Base-by-base conservation (phyloP, 192 early-diverging fungal species). In the Umbelopsis sp. region DNA sequence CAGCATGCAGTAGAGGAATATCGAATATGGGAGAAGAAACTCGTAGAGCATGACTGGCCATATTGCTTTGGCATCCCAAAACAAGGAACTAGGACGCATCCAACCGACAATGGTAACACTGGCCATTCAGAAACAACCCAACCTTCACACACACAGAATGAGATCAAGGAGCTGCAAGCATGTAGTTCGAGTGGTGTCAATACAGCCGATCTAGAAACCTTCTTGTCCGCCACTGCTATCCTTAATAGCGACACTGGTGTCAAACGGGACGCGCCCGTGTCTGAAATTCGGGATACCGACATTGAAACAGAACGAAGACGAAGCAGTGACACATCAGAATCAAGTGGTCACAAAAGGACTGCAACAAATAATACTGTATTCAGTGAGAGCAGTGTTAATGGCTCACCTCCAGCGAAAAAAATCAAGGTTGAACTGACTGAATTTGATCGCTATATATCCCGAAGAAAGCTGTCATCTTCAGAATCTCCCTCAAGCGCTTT, bases 1-100 rank as follows among this genome's bases (percentile, higher is more conserved):
- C 86, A 92, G 4, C 88, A 85, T 17, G 93, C 95, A 0, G 62
- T 87, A 31, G 66, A 72, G 16, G 83, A 85, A 25, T 97, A 97
- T 76, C 78, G 88, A 12, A 75, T 80, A 44, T 97, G 96, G 96
- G 85, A 88, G 73, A 80, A 86, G 7, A 79, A 85, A 21, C 75
- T 97, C 65, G 75, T 90, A 17, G 78, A 84, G 43, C 84, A 86
- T 29, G 93, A 97, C 75, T 97, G 94, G 94, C 95, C 92, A 0
- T 80, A 88, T 24, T 94, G 97, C 44, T 97, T 96, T 85, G 93
- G 91, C 17, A 74, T 78, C 22, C 66, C 72, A 21, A 90, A 84
- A 71, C 44, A 50, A 7, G 32, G 20, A 5, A 41, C 44, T 10
- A n/a, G 29, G n/a, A 29, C 49, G 2, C 44, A 41, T 20, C n/a